Evolutionary conservation across 345 rosid species (phyloP).

Genomic region (Arabis alpina): DNA sequence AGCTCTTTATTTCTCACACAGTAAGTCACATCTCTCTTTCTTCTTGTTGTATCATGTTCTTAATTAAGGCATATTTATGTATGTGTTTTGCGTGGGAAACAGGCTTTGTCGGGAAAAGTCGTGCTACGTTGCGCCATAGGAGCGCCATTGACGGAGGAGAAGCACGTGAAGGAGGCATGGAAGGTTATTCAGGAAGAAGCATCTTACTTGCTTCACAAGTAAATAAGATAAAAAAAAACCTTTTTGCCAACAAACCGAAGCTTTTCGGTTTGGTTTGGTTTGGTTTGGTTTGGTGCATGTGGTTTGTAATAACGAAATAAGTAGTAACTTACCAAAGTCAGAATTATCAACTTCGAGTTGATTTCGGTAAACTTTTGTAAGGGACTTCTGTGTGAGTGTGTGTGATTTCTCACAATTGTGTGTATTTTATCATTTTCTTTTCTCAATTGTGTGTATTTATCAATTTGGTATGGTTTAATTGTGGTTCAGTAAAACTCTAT

Average conservation of each 20-base stretch:
- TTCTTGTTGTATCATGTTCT: slow-evolving; percentile 10
- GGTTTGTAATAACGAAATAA: neutral
- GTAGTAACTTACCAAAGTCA: neutral
- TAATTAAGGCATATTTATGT: neutral
- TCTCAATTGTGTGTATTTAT: neutral
- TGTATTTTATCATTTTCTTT: too few relatives aligned
- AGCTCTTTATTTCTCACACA: slow-evolving; percentile 78
- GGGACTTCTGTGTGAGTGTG: slow-evolving; percentile 4
- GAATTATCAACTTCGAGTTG: slow-evolving; percentile 1
- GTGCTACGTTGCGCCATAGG: slow-evolving; percentile 79
- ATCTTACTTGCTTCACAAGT: slow-evolving; percentile 52
- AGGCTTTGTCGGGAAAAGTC: slow-evolving; percentile 70
- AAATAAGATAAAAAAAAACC: neutral
- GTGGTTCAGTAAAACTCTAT: neutral
- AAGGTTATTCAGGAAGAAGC: slow-evolving; percentile 67
- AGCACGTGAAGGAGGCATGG: slow-evolving; percentile 84
- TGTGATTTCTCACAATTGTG: slow-evolving; percentile 48
- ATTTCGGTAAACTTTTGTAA: neutral
- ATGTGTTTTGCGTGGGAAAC: slow-evolving; percentile 19
- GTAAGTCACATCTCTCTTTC: slow-evolving; percentile 40
- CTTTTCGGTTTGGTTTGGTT: slow-evolving; percentile 4
- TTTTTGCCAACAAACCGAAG: slow-evolving; percentile 24
- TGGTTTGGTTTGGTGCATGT: neutral
- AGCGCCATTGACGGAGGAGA: slow-evolving; percentile 87
- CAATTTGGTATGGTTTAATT: slow-evolving; percentile 5